Percentiles rank a stretch among this genome's conserved stretches.
Conservation (phyloP, 2,329 filamentous ascomycete genomes). For the Aspergillus luchuensis region DNA sequence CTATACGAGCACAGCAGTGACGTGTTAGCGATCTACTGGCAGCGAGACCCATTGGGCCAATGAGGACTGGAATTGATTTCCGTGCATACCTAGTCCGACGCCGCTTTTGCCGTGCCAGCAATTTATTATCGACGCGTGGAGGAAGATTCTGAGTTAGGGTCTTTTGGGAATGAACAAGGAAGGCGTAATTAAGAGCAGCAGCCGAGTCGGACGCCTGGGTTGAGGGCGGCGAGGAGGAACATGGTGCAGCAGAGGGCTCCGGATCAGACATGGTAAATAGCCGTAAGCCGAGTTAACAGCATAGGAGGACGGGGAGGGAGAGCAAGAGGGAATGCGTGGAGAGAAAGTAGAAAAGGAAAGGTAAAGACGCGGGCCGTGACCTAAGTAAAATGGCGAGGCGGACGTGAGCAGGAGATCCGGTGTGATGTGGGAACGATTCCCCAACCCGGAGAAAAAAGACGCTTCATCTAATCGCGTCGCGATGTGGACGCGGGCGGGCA, state of each 20-base stretch:
- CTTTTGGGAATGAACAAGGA: slow-evolving; percentile 62
- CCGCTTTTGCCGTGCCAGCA: slow-evolving; percentile 62
- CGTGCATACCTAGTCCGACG: slow-evolving; percentile 60
- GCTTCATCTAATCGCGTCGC: slow-evolving; percentile 33
- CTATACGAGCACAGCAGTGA: slow-evolving; percentile 47
- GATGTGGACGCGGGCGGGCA: slow-evolving; percentile 35
- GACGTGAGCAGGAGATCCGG: neutral
- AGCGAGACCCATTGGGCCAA: neutral
- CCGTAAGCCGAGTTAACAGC: slow-evolving; percentile 22
- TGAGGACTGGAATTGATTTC: slow-evolving; percentile 16
- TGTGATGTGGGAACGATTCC: slow-evolving; percentile 23
- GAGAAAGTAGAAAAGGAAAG: slow-evolving; percentile 10
- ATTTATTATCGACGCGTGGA: slow-evolving; percentile 61
- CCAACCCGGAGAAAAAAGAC: slow-evolving; percentile 27
- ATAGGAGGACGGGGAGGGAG: slow-evolving; percentile 14
- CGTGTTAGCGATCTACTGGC: slow-evolving; percentile 13
- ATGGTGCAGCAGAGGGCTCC: slow-evolving; percentile 33
- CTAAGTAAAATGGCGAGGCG: neutral
- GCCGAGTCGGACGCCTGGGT: slow-evolving; percentile 35
- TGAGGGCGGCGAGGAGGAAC: slow-evolving; percentile 37
- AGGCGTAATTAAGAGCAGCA: slow-evolving; percentile 51
- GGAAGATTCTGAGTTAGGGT: slow-evolving; percentile 59
- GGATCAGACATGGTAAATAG: slow-evolving; percentile 38
- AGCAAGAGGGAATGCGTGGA: slow-evolving; percentile 8
- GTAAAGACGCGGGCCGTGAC: slow-evolving; percentile 10